Evolutionary conservation across 2,329 filamentous ascomycete genomes (phyloP), one percentile per base, ranked within the genome.

Genomic region (Arthroderma sp.): DNA sequence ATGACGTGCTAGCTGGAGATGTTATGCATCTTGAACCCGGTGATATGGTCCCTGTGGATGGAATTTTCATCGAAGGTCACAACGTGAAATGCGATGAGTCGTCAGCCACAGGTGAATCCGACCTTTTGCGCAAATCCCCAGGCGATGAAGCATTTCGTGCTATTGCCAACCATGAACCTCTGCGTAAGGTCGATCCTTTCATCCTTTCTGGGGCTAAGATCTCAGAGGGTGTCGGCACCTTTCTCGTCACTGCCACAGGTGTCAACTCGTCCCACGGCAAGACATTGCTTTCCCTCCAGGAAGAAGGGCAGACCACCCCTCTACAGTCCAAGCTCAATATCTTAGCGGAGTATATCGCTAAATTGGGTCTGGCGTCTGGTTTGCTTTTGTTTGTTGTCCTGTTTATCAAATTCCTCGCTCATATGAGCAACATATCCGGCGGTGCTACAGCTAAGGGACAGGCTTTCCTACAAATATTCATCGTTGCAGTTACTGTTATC

Each of bases 141-240:
- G 80, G 72, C 2, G 74, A 78, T 29, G 79, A 83, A 8, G 80
- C 80, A 15, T 80, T 74, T 57, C 71, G 71, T 31, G 71, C 77
- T 3, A 80, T 83, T 50, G 73, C 80, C 49, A 69, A 73, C 40
- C 69, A 77, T 47, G 70, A 79, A 43, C 69, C 69, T 10, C 63
- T 81, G 31, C 71, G 72, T 50, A 83, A 83, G 55, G 66, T 82
- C 49, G 84, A 88, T 53, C 84, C 84, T 0, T 89, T 89, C 61
- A 86, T 89, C 49, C 69, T 88, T 3, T 88, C 83, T 22, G 84
- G 84, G 38, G 81, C 81, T 2, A 86, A 85, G 52, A 78, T 89
- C 7, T 78, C 78, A 0, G 81, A 86, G 55, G 84, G 84, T 44
- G 72, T 85, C 5, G 84, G 85, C 6, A 78, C 75, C 3, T 88